These are phyloP conservation scores for Ustilago lituana DNA, from an alignment of 1,284 basidiomycete genomes.

Conservation along the genomic window DNA sequence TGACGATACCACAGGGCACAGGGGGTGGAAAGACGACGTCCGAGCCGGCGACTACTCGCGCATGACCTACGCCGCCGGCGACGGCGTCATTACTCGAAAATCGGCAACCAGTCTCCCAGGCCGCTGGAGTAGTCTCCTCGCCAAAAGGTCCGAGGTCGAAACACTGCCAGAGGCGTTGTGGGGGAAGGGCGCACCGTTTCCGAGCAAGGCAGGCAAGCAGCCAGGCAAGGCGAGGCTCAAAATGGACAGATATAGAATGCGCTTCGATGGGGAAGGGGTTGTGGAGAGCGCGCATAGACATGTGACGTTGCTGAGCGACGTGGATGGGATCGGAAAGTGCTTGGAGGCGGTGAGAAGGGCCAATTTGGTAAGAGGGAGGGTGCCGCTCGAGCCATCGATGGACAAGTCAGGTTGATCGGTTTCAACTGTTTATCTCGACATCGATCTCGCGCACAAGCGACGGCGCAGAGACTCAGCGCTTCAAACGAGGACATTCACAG, in stretches of 20 bases:
- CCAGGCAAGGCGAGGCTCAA: constrained; percentile 24
- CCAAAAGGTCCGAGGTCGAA: constrained; percentile 29
- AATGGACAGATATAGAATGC: constrained; percentile 24
- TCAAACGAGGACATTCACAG: too few species aligned
- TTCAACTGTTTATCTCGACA: too few species aligned
- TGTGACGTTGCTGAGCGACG: constrained; percentile 58
- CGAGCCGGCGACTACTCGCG: constrained; percentile 43
- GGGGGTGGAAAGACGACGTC: constrained; percentile 39
- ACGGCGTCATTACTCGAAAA: constrained; percentile 65
- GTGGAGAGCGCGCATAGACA: constrained; percentile 60
- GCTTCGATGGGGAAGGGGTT: constrained; percentile 42
- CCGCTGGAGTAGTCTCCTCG: constrained; percentile 35
- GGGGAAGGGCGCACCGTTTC: constrained; percentile 22
- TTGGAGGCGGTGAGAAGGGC: constrained; percentile 36
- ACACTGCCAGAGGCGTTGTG: constrained; percentile 1
- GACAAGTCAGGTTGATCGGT: too few species aligned
- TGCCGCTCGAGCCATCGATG: background rate
- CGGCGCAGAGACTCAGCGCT: too few species aligned
- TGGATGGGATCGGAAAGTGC: constrained; percentile 43
- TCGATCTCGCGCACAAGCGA: too few species aligned
- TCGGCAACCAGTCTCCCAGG: constrained; percentile 59
- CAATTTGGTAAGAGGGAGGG: constrained; percentile 15
- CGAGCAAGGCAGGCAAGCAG: background rate
- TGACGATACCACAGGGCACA: background rate
- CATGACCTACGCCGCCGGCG: constrained; percentile 54